Evolutionary conservation across 2,329 filamentous ascomycete species (phyloP).

Genomic region (Boeremia exigua): DNA sequence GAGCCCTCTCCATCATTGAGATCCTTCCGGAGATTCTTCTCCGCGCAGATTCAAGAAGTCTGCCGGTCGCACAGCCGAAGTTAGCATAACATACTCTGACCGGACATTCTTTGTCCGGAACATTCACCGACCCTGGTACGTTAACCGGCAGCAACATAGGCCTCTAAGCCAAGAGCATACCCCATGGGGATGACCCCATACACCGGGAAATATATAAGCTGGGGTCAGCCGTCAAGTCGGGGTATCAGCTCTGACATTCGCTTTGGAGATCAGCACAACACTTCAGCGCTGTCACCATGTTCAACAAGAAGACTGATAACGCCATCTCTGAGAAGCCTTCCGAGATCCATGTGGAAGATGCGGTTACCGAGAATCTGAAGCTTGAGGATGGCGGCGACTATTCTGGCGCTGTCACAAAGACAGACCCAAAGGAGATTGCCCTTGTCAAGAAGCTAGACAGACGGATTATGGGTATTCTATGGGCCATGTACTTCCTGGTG

Average conservation of each 20-base stretch:
- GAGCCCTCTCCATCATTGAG: neutral
- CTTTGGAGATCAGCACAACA: neutral
- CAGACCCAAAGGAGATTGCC: slow-evolving; percentile 32
- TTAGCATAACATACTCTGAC: neutral
- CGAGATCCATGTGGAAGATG: neutral
- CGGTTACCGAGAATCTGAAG: slow-evolving; percentile 1
- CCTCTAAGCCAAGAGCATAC: neutral
- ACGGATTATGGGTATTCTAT: slow-evolving; percentile 32
- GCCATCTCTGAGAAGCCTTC: neutral
- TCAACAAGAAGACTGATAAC: neutral
- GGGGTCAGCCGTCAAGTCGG: neutral
- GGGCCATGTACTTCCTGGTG: slow-evolving; percentile 49
- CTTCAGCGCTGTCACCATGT: neutral
- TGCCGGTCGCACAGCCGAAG: neutral
- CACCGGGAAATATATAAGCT: slow-evolving; percentile 1
- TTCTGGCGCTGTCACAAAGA: slow-evolving; percentile 31
- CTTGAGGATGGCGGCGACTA: slow-evolving; percentile 23
- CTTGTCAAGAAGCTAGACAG: slow-evolving; percentile 36
- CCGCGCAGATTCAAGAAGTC: neutral
- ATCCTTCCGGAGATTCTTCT: neutral
- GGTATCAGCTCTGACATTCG: neutral
- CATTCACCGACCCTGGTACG: neutral
- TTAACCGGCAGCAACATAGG: neutral
- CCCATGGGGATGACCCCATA: slow-evolving; percentile 5
- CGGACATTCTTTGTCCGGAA: slow-evolving; percentile 2